Conservation (phyloP, 164 flowering plant genomes). For the Pachysandra terminalis region DNA sequence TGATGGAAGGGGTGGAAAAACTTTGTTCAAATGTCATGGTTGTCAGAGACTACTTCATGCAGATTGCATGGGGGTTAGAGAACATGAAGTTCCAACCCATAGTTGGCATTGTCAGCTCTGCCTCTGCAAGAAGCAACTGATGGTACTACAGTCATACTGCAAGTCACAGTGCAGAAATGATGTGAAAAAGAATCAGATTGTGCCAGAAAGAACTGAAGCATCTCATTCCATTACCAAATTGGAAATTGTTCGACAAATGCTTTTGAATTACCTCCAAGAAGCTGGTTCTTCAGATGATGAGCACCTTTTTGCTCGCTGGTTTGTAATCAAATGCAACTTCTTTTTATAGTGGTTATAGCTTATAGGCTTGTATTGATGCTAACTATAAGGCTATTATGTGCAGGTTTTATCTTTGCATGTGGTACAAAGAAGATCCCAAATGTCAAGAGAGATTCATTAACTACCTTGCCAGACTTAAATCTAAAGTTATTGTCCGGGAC, state of each 20-base stretch:
- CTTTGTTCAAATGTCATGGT: slow-evolving; percentile 52
- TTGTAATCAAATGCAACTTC: slow-evolving; percentile 18
- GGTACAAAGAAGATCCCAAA: slow-evolving; percentile 92
- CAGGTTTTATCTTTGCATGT: slow-evolving; percentile 93
- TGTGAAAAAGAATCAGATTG: slow-evolving; percentile 17
- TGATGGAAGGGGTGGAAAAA: slow-evolving; percentile 48
- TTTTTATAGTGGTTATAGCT: slow-evolving; percentile 1
- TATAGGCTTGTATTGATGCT: slow-evolving; percentile 14
- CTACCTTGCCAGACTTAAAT: slow-evolving; percentile 67
- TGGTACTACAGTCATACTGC: slow-evolving; percentile 61
- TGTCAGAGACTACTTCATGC: slow-evolving; percentile 80
- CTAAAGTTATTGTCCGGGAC: slow-evolving; percentile 64
- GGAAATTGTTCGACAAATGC: slow-evolving; percentile 86
- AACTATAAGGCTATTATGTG: slow-evolving; percentile 16
- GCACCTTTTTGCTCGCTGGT: slow-evolving; percentile 87
- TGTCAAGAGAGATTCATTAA: slow-evolving; percentile 54
- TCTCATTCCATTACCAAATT: slow-evolving; percentile 36
- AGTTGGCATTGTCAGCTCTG: slow-evolving; percentile 73
- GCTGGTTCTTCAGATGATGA: slow-evolving; percentile 65
- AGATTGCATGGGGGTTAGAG: slow-evolving; percentile 75
- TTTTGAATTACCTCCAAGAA: slow-evolving; percentile 81
- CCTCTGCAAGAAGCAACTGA: slow-evolving; percentile 72
- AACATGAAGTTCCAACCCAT: slow-evolving; percentile 42
- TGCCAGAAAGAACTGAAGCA: slow-evolving; percentile 28
- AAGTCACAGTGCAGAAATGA: slow-evolving; percentile 49